Evolutionary conservation across 208 protist species (phyloP), one percentile per base, ranked within the genome.

Genomic region (Trypanosomatidae sp.): DNA sequence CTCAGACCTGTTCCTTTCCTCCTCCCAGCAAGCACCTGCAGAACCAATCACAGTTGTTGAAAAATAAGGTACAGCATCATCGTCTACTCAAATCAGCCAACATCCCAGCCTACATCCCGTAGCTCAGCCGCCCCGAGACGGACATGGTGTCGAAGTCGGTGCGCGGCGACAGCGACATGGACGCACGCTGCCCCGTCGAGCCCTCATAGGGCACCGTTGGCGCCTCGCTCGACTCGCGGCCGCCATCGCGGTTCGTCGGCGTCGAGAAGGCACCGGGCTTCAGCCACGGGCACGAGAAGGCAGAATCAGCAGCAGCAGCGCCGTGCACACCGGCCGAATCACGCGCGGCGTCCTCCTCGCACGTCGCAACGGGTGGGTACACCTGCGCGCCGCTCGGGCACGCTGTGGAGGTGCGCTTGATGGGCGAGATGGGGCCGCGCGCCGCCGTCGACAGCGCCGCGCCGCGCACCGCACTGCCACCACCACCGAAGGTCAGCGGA

Each of bases 201-300:
- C 76, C 76, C 22, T 80, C 76, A 33, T 80, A 80, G 15, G 76
- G 76, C 41, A 80, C 55, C 56, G 76, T 80, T 28, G 76, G 76
- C 6, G 76, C 76, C 44, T 80, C 76, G 53, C 76, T 80, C 41
- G 69, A 44, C 56, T 80, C 76, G 25, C 76, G 76, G 10, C 47
- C 69, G 52, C 76, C 70, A 19, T 67, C 70, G 47, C 70, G 49
- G 76, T 80, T 80, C 15, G 71, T 80, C 5, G 76, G 76, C 28
- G 70, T 80, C 0, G 76, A 80, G 22, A 76, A 65, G 22, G 44
- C 46, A 22, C 65, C 62, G 4, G 76, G 58, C 66, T 49, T 65
- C 5, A 80, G 62, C 76, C 76, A 80, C 55, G 70, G 76, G 46
- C 17, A 68, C 22, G 66, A 36, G 50, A 76, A 80, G 50, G 65